These are phyloP conservation scores for Rutstroemia sp. DNA, from an alignment of 2,329 filamentous ascomycete genomes.

Conservation along the genomic window DNA sequence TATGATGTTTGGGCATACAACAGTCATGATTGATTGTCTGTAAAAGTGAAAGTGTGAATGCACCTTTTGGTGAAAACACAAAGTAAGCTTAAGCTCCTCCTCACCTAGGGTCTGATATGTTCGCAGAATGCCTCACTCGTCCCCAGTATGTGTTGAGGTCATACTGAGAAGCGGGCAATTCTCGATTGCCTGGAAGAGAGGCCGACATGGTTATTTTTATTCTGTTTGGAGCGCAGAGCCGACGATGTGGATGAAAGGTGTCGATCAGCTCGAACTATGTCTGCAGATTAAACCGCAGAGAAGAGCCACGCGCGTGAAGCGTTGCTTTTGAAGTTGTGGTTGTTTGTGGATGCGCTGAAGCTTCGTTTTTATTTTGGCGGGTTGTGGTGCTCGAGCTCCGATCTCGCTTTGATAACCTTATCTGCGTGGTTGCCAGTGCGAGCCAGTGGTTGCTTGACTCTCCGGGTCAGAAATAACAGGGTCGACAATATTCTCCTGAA, in stretches of 20 bases:
- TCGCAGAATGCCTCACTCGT: conserved; percentile 79
- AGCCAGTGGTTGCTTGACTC: no score
- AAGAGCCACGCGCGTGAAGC: not conserved
- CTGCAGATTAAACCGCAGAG: not conserved
- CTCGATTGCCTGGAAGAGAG: conserved; percentile 61
- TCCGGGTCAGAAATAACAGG: no score
- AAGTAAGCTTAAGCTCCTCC: conserved; percentile 30
- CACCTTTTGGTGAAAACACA: conserved; percentile 21
- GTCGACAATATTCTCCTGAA: no score
- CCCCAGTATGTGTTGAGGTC: conserved; percentile 93
- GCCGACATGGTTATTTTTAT: conserved; percentile 49
- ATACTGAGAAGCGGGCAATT: conserved; percentile 86
- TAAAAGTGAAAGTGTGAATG: conserved; percentile 12
- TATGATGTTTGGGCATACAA: conserved; percentile 1
- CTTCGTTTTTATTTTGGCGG: not conserved
- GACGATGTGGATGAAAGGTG: not conserved
- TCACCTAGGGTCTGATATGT: conserved; percentile 93
- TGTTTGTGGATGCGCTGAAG: not conserved
- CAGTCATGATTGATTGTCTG: not conserved
- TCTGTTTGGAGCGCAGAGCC: not conserved
- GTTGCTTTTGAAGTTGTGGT: not conserved
- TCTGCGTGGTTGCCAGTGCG: not conserved
- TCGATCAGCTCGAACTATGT: not conserved
- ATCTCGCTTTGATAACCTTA: conserved; percentile 1
- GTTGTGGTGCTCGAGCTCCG: not conserved